Base-by-base conservation (phyloP, 768 basidiomycete species). In the Mycena galericulata region DNA sequence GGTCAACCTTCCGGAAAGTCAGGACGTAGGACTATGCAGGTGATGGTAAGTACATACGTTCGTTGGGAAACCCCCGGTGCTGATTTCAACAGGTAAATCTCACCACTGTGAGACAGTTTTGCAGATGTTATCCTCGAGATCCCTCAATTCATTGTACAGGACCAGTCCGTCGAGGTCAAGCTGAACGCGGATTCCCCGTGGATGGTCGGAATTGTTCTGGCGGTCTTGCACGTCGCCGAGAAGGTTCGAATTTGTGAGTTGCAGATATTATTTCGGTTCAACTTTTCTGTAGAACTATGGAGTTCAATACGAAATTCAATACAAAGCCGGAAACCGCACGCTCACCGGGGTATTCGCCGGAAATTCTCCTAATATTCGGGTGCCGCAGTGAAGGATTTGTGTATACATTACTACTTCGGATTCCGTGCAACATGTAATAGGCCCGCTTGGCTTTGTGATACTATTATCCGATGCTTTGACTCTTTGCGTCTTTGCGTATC, bases 121-220 rank as follows among this genome's bases (percentile, higher is more conserved):
- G 24, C 12, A 18, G 14, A 11, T 17, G 2, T 34, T 9, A 17
- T 29, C 30, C 41, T 20, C 18, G 11, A 36, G 34, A 12, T 55
- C 22, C 38, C 6, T 45, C 4, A 36, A 15, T 14, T 18, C 32
- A 10, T 6, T 18, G 17, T 30, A 26, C 24, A 70, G 69, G 59
- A 70, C 30, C 69, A 70, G 32, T 41, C 3, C 26, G 69, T 70
- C n/a, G 64, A 70, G 15, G 34, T 70, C n/a, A 45, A 55, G 27
- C 69, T 70, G 30, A 62, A 66, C 56, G 65, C 43, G 0, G 22
- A 62, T 17, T 66, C 69, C 26, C 64, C 64, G 1, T 70, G 69
- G 69, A 70, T 59, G 12, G 54, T 66, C 5, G 69, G 59, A 1
- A 3, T 66, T 12, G 69, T 70, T 1, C 46, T 66, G 3, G 55